These are phyloP conservation scores for Candida vaughaniae DNA, from an alignment of 805 yeast species.

Conservation along the genomic window DNA sequence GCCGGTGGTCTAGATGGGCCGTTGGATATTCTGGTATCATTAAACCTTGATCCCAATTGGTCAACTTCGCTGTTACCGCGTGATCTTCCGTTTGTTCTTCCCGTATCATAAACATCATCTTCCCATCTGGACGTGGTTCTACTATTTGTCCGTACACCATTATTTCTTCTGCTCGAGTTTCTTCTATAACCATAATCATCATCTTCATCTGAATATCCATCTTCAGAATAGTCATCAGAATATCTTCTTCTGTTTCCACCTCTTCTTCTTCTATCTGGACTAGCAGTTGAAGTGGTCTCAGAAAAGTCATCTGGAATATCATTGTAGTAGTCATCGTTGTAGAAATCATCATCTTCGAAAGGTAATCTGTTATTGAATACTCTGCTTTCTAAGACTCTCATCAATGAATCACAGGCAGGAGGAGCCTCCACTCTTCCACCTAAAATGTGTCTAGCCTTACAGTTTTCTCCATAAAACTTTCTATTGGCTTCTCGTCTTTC, in stretches of 20 bases:
- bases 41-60: slow-evolving; percentile 32
- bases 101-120: slow-evolving; percentile 77
- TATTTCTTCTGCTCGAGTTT: slow-evolving; percentile 8
- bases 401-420: slow-evolving; percentile 81
- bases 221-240: slow-evolving; percentile 33
- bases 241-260: slow-evolving; percentile 22
- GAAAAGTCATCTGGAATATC: slow-evolving; percentile 66
- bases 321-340: slow-evolving; percentile 66
- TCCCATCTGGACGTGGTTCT: slow-evolving; percentile 55
- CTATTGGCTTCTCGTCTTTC: slow-evolving; percentile 97
- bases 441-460: slow-evolving; percentile 84
- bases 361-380: slow-evolving; percentile 66
- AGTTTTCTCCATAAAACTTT: slow-evolving; percentile 85
- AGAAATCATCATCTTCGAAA: slow-evolving; percentile 48
- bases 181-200: slow-evolving; percentile 35
- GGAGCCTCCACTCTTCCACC: slow-evolving; percentile 91
- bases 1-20: slow-evolving; percentile 39
- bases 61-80: slow-evolving; percentile 33
- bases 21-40: slow-evolving; percentile 26
- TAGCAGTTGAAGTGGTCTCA: slow-evolving; percentile 46
- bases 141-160: slow-evolving; percentile 6
- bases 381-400: slow-evolving; percentile 81
- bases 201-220: slow-evolving; percentile 22
- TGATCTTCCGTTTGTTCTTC: slow-evolving; percentile 26
- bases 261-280: slow-evolving; percentile 20